Percentiles rank a stretch among this genome's conserved stretches.
Evolutionary conservation across 2,329 filamentous ascomycete genomes (phyloP).

Genomic region (Fusarium decemcellulare): DNA sequence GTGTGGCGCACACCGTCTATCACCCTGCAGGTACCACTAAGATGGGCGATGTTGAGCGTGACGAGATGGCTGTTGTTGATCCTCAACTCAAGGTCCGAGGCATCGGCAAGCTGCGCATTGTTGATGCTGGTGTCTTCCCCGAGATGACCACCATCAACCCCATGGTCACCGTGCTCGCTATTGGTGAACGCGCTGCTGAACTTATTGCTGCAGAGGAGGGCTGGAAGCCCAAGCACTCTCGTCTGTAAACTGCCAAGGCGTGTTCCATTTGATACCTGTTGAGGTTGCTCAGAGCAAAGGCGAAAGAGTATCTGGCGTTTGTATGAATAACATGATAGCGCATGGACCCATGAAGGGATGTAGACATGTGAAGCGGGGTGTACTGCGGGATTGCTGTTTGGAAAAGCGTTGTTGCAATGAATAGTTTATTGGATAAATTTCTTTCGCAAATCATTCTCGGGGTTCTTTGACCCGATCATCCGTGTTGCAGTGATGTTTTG

Average conservation of each 20-base stretch:
- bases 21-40: constrained; percentile 91
- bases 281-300: constrained; percentile 8
- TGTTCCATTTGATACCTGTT: constrained; percentile 5
- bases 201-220: constrained; percentile 80
- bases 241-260: constrained; percentile 45
- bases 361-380: constrained; percentile 1
- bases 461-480: constrained; percentile 19
- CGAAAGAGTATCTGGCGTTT: constrained; percentile 16
- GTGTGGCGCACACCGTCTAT: constrained; percentile 89
- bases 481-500: constrained; percentile 4
- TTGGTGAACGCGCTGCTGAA: constrained; percentile 89
- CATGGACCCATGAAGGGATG: constrained; percentile 18
- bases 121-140: constrained; percentile 90
- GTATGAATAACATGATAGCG: constrained; percentile 34
- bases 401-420: constrained; percentile 24
- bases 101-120: constrained; percentile 81
- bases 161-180: constrained; percentile 88
- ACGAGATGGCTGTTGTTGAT: constrained; percentile 86
- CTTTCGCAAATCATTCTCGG: constrained; percentile 19
- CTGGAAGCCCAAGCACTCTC: constrained; percentile 53
- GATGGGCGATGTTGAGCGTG: constrained; percentile 82
- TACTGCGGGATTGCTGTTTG: neutral
- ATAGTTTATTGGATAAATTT: constrained; percentile 28
- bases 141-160: constrained; percentile 90
- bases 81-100: constrained; percentile 79